A percentile compares a stretch with the other conserved stretches of the same genome.
These are phyloP conservation scores for Cystobasidium ongulense DNA, from an alignment of 768 basidiomycete genomes.

Conservation along the genomic window DNA sequence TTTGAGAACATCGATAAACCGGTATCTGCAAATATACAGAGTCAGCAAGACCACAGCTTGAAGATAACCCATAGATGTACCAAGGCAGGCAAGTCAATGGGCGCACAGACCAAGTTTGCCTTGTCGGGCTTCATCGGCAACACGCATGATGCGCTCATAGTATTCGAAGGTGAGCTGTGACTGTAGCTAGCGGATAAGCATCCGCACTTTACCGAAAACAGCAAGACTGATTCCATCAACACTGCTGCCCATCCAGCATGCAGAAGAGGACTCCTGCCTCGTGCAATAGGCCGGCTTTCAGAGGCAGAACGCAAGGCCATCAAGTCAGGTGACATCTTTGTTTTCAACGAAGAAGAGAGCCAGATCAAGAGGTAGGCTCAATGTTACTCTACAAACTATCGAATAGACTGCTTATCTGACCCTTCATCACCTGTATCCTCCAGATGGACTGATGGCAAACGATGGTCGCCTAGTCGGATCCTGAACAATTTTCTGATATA, in stretches of 20 bases:
- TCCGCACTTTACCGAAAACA: neutral
- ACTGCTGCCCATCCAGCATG: neutral
- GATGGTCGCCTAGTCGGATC: constrained; percentile 26
- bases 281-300: constrained; percentile 5
- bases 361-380: constrained; percentile 18
- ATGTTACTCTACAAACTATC: neutral
- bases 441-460: constrained; percentile 27
- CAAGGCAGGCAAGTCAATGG: neutral
- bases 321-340: constrained; percentile 25
- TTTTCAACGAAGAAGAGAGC: constrained; percentile 28
- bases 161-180: constrained; percentile 12
- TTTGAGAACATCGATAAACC: neutral
- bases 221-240: neutral
- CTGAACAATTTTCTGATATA: constrained; percentile 30
- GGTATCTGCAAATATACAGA: neutral
- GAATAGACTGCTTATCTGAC: neutral
- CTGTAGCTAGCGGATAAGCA: no score
- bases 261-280: constrained; percentile 11
- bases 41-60: neutral
- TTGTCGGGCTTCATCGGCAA: constrained; percentile 16
- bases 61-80: neutral
- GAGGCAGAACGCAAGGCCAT: constrained; percentile 14
- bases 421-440: neutral
- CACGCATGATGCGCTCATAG: constrained; percentile 26
- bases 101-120: constrained; percentile 2